Conservation (phyloP, 352 stramenopile genomes). For the Phytopythium vexans region DNA sequence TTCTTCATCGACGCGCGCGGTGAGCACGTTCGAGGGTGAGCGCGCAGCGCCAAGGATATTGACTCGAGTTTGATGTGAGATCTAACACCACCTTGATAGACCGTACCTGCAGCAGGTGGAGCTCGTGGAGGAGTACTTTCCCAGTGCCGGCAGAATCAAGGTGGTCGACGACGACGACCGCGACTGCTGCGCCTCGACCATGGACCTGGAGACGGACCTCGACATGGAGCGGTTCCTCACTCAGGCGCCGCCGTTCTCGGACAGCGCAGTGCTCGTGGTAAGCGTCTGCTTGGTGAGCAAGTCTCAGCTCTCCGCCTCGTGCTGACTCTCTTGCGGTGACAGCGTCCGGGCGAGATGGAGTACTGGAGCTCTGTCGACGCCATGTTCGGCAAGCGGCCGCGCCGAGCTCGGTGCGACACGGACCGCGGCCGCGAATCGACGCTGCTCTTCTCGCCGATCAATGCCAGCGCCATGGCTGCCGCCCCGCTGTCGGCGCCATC, state of each 20-base stretch:
- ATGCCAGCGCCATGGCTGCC: neutral
- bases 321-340: neutral
- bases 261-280: too few species aligned
- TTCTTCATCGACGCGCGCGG: slow-evolving; percentile 56
- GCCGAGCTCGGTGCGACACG: neutral
- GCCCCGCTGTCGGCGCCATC: neutral
- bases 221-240: slow-evolving; percentile 11
- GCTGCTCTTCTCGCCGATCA: neutral
- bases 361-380: too few species aligned
- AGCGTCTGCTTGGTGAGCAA: too few species aligned
- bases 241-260: neutral
- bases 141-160: neutral
- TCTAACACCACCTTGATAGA: slow-evolving; percentile 1
- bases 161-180: neutral
- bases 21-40: slow-evolving; percentile 43
- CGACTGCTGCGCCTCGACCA: slow-evolving; percentile 9
- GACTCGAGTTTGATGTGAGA: neutral
- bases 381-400: too few species aligned
- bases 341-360: neutral
- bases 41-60: neutral
- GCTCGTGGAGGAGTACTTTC: slow-evolving; percentile 65
- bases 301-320: too few species aligned
- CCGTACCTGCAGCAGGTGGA: slow-evolving; percentile 45
- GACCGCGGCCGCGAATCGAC: too few species aligned
- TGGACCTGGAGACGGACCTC: slow-evolving; percentile 7